These are phyloP conservation scores for Puccinia horiana DNA, from an alignment of 1,284 basidiomycete genomes.

Conservation along the genomic window DNA sequence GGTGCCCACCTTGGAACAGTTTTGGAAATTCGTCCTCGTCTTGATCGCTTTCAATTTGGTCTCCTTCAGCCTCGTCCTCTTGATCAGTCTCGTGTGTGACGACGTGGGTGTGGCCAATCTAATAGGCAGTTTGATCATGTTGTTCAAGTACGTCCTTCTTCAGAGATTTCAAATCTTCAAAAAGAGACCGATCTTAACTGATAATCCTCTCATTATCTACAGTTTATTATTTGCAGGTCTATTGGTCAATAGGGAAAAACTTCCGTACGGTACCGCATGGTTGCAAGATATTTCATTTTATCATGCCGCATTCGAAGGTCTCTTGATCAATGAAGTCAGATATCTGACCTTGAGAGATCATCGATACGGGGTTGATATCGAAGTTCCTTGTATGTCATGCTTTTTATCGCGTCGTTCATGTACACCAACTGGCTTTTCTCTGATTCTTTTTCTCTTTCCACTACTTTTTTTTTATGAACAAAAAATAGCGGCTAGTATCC, in stretches of 20 bases:
- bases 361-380: constrained; percentile 87
- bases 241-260: constrained; percentile 86
- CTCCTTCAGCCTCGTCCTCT: constrained; percentile 83
- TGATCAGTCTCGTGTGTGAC: constrained; percentile 82
- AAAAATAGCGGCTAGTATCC: constrained; percentile 68
- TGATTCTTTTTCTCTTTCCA: constrained; percentile 84
- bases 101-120: constrained; percentile 85
- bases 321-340: constrained; percentile 90
- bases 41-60: constrained; percentile 93
- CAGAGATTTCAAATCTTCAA: background rate
- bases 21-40: constrained; percentile 97
- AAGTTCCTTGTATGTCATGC: constrained; percentile 63
- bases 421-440: background rate
- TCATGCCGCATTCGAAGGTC: constrained; percentile 96
- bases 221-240: constrained; percentile 93
- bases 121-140: constrained; percentile 90
- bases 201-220: background rate
- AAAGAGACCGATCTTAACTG: constrained; percentile 26
- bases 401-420: background rate
- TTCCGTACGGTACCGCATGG: constrained; percentile 74
- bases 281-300: constrained; percentile 90
- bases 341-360: constrained; percentile 89
- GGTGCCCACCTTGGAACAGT: constrained; percentile 79
- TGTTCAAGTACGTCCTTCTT: constrained; percentile 78
- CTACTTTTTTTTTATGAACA: constrained; percentile 75